phyloP scores from a whole-genome alignment of 345 rosid species.

The Eucalyptus tenuipes region DNA sequence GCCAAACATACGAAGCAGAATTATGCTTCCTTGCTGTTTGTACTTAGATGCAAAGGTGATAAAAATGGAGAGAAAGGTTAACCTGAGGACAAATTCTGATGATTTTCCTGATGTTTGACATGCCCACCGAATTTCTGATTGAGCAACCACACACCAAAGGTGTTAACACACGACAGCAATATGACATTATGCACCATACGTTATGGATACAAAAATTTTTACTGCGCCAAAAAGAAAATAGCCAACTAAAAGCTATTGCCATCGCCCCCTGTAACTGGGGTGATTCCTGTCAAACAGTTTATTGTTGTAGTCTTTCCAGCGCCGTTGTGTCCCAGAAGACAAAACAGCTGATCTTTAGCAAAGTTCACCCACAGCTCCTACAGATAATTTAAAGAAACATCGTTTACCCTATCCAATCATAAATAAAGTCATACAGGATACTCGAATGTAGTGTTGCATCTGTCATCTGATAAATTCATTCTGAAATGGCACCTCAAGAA shows the following conservation, averaged over 20 bases:
- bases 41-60: not conserved
- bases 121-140: constrained; percentile 62
- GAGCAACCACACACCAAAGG: constrained; percentile 50
- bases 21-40: not conserved
- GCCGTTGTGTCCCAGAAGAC: constrained; percentile 95
- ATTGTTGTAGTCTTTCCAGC: constrained; percentile 92
- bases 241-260: constrained; percentile 21
- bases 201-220: not conserved
- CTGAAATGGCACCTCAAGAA: not conserved
- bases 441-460: not conserved
- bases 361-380: constrained; percentile 87
- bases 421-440: not conserved
- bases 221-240: not conserved
- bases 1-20: not conserved
- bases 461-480: not conserved
- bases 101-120: constrained; percentile 67
- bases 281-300: constrained; percentile 76
- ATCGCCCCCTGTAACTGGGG: constrained; percentile 75
- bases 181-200: not conserved
- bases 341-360: constrained; percentile 75
- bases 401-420: not conserved
- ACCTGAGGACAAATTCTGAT: constrained; percentile 98
- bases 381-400: not conserved
- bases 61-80: not conserved
- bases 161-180: constrained; percentile 9